phyloP scores from a whole-genome alignment of 1,284 basidiomycete genomes.

The Thecaphora thlaspeos region DNA sequence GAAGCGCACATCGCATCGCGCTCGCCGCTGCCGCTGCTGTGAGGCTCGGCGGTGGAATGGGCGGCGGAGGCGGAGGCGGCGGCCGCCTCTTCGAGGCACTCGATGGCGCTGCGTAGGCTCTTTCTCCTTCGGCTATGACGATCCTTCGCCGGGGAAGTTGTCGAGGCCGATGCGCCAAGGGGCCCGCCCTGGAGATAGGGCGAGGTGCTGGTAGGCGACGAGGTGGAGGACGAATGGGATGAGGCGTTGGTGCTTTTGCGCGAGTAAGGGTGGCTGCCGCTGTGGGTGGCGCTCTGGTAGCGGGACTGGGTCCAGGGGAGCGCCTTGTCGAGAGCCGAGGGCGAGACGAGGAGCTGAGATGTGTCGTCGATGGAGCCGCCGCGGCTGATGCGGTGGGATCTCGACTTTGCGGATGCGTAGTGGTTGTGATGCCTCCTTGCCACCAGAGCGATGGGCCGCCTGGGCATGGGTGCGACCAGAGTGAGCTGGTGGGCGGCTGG shows the following conservation, averaged over 20 bases:
- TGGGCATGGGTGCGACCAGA: constrained; percentile 30
- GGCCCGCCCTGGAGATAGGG: constrained; percentile 4
- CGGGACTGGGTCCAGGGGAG: background rate
- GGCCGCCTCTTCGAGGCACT: too few relatives aligned
- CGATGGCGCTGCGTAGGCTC: too few relatives aligned
- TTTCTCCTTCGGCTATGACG: too few relatives aligned
- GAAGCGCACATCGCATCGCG: too few relatives aligned
- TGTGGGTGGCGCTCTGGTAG: constrained; percentile 1
- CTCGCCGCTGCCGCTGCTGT: too few relatives aligned
- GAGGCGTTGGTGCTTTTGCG: constrained; percentile 20
- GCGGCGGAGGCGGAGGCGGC: background rate
- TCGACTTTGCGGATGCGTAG: constrained; percentile 8
- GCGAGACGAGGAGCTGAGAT: constrained; percentile 1
- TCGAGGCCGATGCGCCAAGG: constrained; percentile 3
- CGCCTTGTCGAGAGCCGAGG: background rate
- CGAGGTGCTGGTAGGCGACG: constrained; percentile 9
- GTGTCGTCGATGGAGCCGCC: constrained; percentile 3
- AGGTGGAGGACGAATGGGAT: background rate
- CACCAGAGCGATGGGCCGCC: constrained; percentile 31
- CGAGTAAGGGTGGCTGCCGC: constrained; percentile 17
- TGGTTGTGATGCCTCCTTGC: constrained; percentile 22
- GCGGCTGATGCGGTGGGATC: constrained; percentile 10
- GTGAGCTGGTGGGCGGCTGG: constrained; percentile 8
- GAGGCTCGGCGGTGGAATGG: too few relatives aligned
- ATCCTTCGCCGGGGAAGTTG: too few relatives aligned